Evolutionary conservation across 2,329 filamentous ascomycete genomes (phyloP).

Genomic region (Sphaceloma murrayae): DNA sequence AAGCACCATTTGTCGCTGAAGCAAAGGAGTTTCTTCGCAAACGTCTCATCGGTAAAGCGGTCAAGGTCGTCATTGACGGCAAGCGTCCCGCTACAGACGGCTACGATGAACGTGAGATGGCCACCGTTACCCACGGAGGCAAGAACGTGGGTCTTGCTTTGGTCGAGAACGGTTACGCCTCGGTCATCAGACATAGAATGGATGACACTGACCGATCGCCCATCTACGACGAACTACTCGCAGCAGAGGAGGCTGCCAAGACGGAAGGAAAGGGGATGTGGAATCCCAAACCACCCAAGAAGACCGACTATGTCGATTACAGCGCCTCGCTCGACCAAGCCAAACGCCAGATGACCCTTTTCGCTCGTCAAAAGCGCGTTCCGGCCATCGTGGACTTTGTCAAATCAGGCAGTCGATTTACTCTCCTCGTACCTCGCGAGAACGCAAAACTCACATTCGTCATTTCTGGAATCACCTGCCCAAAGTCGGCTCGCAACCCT

Average conservation of each 20-base stretch:
- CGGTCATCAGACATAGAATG: conserved; percentile 87
- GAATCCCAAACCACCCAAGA: conserved; percentile 77
- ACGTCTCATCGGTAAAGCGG: conserved; percentile 90
- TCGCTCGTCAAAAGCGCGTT: conserved; percentile 85
- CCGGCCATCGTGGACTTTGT: conserved; percentile 94
- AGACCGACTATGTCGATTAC: conserved; percentile 75
- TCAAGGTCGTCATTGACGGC: conserved; percentile 80
- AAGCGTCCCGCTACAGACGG: conserved; percentile 81
- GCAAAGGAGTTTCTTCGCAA: conserved; percentile 95
- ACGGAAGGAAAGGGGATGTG: conserved; percentile 89
- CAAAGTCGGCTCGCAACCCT: conserved; percentile 70
- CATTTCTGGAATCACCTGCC: conserved; percentile 82
- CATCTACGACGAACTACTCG: conserved; percentile 82
- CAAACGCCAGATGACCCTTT: conserved; percentile 79
- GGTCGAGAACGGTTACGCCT: conserved; percentile 87
- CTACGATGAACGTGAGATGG: conserved; percentile 91
- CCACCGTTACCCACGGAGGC: conserved; percentile 70
- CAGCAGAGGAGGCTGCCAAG: conserved; percentile 71
- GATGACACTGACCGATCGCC: conserved; percentile 90
- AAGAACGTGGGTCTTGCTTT: conserved; percentile 78
- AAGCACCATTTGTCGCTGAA: conserved; percentile 80
- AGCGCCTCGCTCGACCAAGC: conserved; percentile 91
- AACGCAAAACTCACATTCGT: conserved; percentile 93
- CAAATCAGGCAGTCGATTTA: conserved; percentile 93
- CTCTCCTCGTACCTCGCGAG: conserved; percentile 80